Base-by-base conservation (phyloP, 1,284 basidiomycete genomes). In the Inonotus hispidus region DNA sequence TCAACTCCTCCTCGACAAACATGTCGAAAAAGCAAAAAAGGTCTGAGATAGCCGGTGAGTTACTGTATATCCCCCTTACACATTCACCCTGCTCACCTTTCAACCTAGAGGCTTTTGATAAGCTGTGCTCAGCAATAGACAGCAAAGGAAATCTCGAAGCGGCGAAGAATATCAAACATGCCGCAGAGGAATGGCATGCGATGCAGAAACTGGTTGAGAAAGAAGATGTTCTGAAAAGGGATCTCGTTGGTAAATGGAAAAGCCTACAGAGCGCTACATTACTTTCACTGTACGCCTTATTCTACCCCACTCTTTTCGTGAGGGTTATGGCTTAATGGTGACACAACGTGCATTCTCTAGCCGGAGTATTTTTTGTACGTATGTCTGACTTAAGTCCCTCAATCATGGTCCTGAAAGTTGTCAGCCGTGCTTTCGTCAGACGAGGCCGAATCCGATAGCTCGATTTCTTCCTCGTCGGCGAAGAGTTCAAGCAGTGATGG, bases 141-240 rank as follows among this genome's bases (percentile, higher is more conserved):
- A 72, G 87, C 38, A 82, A 84, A 63, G 84, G 86, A 63, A 77
- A 75, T 27, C 68, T 79, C 50, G 69, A 73, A 37, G 60, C 72
- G 23, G 74, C 80, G n/a, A 81, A 78, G 13, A 77, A 80, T 32
- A 69, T 91, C 65, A 83, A 87, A 58, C 77, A 80, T 38, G 84
- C 90, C 56, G 69, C 90, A 7, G 76, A 76, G 62, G 75, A 82
- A 66, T 90, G 88, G 88, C 84, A 78, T 68, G 65, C 68, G 3
- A 65, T 74, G 37, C 70, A 49, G 23, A 27, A 49, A 1, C 3
- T 59, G 5, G 10, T 62, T 8, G 53, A 46, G 23, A 72, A 60
- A 64, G 63, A 25, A 62, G 67, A 60, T 25, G n/a, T 56, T 29
- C 43, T 53, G 37, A 25, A 53, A 27, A 29, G 59, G 14, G 46